Evolutionary conservation across 257 asterid genomes (phyloP), one percentile per base, ranked within the genome.

Genomic region (Plantago major): DNA sequence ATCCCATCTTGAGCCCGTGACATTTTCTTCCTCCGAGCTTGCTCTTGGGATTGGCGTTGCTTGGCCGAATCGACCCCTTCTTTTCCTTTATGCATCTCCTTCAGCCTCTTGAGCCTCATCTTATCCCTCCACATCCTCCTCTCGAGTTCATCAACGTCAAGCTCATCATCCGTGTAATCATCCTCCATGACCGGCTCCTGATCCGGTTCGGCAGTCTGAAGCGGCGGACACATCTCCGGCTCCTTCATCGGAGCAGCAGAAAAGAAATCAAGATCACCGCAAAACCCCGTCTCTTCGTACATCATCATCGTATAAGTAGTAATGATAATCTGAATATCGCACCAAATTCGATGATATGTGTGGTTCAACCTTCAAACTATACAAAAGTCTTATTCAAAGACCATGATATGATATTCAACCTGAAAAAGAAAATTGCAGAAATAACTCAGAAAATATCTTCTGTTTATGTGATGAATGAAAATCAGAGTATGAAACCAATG

Each of bases 1-100:
- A 83, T 78, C 71, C 89, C 89, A 0, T 83, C 87, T 38, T 83
- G 89, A 1, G 89, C 89, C 73, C 86, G 43, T 0, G 89, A 83
- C 89, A 83, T 83, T 64, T 83, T 83, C 70, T 83, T 83, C 75
- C 89, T 66, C 67, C 89, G 51, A 0, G 87, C 86, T 62, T 80
- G 90, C 78, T 83, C 90, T 61, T 78, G 83, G 11, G 87, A 83
- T 50, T 80, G 86, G 11, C 86, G 71, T 12, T 77, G 89, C 48
- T 79, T 82, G n/a, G 67, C 82, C 26, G 82, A 59, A 22, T 73
- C 90, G 0, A 58, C 43, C 1, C 79, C 82, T 33, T 76, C 81
- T 43, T 78, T 80, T 14, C 80, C 76, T 70, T 54, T 77, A 58
- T 51, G 71, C 79, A 64, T 75, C 49, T 80, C 90, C 67, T 78